Evolutionary conservation across 106 monocot species (phyloP), one percentile per base, ranked within the genome.

Genomic region (Ottelia alismoides): DNA sequence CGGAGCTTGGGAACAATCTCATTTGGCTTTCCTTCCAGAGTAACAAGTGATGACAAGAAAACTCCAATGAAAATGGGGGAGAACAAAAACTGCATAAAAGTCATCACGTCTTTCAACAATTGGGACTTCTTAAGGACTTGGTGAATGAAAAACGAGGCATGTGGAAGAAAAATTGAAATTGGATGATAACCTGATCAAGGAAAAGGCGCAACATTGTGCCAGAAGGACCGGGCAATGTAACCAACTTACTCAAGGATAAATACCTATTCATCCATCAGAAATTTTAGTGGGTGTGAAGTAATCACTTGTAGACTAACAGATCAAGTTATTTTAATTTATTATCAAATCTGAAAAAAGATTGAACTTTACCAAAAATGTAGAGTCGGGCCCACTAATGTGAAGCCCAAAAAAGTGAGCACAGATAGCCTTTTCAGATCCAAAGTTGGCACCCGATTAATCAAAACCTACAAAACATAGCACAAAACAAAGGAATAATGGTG

Each of bases 341-440:
- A n/a, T n/a, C n/a, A 43, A 43, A 43, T 43, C 10, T 6, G 40
- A 16, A 16, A 43, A 16, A 43, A 43, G 16, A 43, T 43, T 16
- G 55, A 24, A 20, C 51, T 2, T 64, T 90, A 90, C 89, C 84
- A 90, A 51, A 66, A 73, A 50, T 90, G 89, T 46, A 90, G 58
- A 30, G 84, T 78, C 0, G 89, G 89, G 23, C 84, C 89, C 19
- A 90, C 89, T 56, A 90, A 58, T 10, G 51, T 74, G 26, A 90
- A 71, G 27, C 80, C 89, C 65, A 84, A 66, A 57, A 84, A 72
- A 57, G 84, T 72, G 55, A 80, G 77, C 12, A 84, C 89, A 69
- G 80, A 74, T 19, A 80, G 71, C 31, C 89, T 61, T 72, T 47
- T 84, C 40, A 63, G 31, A 62, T 89, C 80, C 51, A 80, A 57